Conservation (phyloP, 257 asterid species). For the Asclepias syriaca region DNA sequence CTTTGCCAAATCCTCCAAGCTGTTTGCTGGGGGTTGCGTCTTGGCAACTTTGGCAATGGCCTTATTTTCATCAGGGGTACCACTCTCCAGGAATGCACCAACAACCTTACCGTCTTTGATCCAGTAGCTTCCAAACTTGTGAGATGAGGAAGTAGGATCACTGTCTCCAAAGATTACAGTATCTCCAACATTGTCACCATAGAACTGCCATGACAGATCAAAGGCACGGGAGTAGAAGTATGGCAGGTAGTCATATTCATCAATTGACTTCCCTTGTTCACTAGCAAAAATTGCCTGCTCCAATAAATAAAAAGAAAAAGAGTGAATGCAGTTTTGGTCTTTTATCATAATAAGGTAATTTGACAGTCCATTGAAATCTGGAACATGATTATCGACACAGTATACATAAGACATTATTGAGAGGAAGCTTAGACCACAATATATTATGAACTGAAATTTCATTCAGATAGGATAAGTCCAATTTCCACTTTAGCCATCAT, state of each 20-base stretch:
- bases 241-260: constrained; percentile 84
- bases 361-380: no score
- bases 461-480: no score
- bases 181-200: constrained; percentile 82
- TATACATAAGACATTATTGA: no score
- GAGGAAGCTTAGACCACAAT: no score
- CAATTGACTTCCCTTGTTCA: constrained; percentile 54
- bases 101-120: constrained; percentile 76
- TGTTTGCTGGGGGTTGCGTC: constrained; percentile 56
- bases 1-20: constrained; percentile 54
- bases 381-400: no score
- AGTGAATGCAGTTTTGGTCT: no score
- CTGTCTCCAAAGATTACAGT: constrained; percentile 70
- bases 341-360: no score
- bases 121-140: constrained; percentile 90
- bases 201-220: constrained; percentile 90
- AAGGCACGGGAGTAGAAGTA: constrained; percentile 83
- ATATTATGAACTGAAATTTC: no score
- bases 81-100: constrained; percentile 83
- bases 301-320: background rate
- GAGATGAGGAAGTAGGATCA: constrained; percentile 56
- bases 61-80: constrained; percentile 79
- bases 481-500: no score
- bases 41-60: constrained; percentile 79
- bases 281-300: constrained; percentile 76